These are phyloP conservation scores for Euphorbia pulcherrima DNA, from an alignment of 345 rosid species.

Conservation along the genomic window DNA sequence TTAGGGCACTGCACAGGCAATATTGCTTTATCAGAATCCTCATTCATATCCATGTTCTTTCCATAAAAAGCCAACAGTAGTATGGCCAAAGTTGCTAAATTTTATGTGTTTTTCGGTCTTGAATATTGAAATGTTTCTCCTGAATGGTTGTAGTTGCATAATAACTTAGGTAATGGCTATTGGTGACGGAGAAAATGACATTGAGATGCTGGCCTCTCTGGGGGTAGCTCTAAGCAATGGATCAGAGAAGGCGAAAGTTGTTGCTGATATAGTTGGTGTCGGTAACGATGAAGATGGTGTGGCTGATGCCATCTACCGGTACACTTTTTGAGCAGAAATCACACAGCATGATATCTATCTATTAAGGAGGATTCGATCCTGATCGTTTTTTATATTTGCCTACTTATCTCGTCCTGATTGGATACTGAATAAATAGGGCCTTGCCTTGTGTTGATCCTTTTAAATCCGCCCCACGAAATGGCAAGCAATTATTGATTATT, in stretches of 20 bases:
- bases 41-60: no score
- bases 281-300: conserved; percentile 92
- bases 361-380: neutral
- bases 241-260: conserved; percentile 80
- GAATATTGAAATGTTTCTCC: neutral
- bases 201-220: conserved; percentile 84
- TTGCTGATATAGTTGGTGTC: conserved; percentile 63
- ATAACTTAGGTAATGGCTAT: conserved; percentile 87
- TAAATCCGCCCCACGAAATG: neutral
- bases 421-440: neutral
- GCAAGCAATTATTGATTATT: neutral
- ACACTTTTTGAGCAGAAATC: conserved; percentile 51
- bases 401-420: neutral
- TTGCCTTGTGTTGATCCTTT: neutral
- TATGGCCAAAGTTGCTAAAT: no score
- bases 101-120: neutral
- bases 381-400: neutral
- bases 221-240: conserved; percentile 86
- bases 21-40: no score
- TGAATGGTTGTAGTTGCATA: conserved; percentile 10
- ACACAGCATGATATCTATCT: neutral
- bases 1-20: no score
- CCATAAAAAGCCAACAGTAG: no score
- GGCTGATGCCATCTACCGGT: conserved; percentile 83
- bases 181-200: conserved; percentile 91